Evolutionary conservation across 345 rosid genomes (phyloP), one percentile per base, ranked within the genome.

Genomic region (Hevea brasiliensis): DNA sequence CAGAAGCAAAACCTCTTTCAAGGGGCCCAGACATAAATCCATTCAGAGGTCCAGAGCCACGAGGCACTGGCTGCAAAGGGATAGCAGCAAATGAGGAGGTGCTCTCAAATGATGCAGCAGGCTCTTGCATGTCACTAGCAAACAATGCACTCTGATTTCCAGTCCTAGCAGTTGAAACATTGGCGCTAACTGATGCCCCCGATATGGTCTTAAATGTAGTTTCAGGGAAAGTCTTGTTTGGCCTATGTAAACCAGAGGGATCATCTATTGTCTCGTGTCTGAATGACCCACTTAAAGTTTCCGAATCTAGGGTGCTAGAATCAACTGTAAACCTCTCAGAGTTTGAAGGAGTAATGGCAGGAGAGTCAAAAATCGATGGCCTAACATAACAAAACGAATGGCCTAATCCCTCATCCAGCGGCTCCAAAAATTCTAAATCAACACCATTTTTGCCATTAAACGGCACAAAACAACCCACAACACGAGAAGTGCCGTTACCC

Each of bases 401-500:
- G 65, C 98, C 98, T 75, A 94, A 84, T 47, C 98, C 98, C 82
- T 94, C 98, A 72, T 94, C 97, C 65, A 92, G 67, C 47, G 96
- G 93, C 85, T 92, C 96, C 11, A 88, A 72, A 82, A 89, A 90
- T 79, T 89, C 97, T 77, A 89, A 85, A 87, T 90, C 97, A 21
- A 87, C 94, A 37, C 93, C 92, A 41, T 84, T 82, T 79, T 92
- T 94, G 4, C 87, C 97, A 82, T 82, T 85, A 14, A 85, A 89
- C 17, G 97, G 94, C 81, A 85, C 91, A 48, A 94, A 92, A 76
- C 98, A 94, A 50, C 98, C 98, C 68, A 90, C 89, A 67, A 94
- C 96, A 68, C 97, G 94, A 82, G 98, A 94, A 82, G 97, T 90
- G 77, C 94, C 88, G 88, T 90, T 94, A 55, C 98, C 98, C 98